These are phyloP conservation scores for Wallacemonas collosoma DNA, from an alignment of 208 protist species.

Conservation along the genomic window DNA sequence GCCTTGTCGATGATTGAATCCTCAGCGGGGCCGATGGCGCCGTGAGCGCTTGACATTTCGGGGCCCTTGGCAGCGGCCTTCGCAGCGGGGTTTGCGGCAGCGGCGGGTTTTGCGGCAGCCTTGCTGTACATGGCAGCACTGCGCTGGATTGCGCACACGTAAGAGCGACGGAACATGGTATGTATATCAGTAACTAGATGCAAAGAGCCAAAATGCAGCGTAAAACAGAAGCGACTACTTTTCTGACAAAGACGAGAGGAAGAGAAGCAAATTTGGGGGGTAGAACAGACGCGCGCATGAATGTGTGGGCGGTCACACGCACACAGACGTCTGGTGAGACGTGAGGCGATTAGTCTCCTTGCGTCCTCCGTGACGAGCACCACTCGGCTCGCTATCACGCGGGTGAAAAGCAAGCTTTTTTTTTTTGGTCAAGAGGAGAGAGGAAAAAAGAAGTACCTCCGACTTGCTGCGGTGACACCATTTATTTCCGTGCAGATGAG, in stretches of 20 bases:
- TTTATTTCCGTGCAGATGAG: no score
- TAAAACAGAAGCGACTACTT: neutral
- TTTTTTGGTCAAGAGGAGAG: no score
- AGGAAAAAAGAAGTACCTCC: no score
- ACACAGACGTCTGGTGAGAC: no score
- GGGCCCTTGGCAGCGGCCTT: conserved; percentile 25
- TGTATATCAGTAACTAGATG: neutral
- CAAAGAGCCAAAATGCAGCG: conserved; percentile 3
- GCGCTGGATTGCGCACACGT: conserved; percentile 31
- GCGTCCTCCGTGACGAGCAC: no score
- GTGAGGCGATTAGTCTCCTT: no score
- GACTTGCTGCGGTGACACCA: no score
- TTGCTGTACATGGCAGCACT: conserved; percentile 22
- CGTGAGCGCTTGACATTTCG: conserved; percentile 47
- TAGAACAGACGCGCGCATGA: no score
- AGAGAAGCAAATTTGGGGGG: neutral
- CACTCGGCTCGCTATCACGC: no score
- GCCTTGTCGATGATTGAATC: conserved; percentile 78
- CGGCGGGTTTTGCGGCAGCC: conserved; percentile 10
- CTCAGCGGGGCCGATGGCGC: conserved; percentile 50
- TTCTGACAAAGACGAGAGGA: neutral
- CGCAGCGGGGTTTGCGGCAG: conserved; percentile 16
- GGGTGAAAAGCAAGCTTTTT: no score
- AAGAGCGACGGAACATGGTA: conserved; percentile 53
- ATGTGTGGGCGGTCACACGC: no score